These are phyloP conservation scores for Botrytis medusae DNA, from an alignment of 2,329 filamentous ascomycete species.

Conservation along the genomic window DNA sequence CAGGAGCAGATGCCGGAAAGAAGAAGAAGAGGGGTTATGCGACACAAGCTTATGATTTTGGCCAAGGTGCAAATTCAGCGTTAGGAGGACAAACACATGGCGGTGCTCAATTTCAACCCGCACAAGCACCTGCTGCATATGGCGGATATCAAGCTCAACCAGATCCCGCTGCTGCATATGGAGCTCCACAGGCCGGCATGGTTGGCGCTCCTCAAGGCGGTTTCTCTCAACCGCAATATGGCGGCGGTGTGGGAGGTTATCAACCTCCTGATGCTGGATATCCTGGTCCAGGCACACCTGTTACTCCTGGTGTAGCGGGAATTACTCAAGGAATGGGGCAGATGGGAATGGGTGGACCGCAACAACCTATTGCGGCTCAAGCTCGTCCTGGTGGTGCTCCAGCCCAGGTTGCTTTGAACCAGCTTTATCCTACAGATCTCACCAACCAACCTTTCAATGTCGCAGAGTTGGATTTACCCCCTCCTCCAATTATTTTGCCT, in stretches of 20 bases:
- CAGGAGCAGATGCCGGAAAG: conserved; percentile 51
- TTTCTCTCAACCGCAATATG: conserved; percentile 38
- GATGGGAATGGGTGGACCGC: conserved; percentile 63
- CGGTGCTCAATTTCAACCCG: conserved; percentile 46
- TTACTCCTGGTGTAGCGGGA: conserved; percentile 55
- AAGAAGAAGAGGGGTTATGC: conserved; percentile 97
- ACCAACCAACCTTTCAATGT: conserved; percentile 93
- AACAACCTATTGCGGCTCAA: conserved; percentile 43
- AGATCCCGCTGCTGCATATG: conserved; percentile 36
- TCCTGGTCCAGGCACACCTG: conserved; percentile 49
- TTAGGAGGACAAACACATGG: conserved; percentile 65
- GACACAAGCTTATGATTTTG: conserved; percentile 91
- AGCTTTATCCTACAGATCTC: conserved; percentile 88
- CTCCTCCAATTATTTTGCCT: conserved; percentile 86
- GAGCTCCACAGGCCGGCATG: conserved; percentile 35
- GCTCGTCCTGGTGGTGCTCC: conserved; percentile 49
- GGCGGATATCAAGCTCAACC: conserved; percentile 38
- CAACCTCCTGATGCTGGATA: conserved; percentile 69
- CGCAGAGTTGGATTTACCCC: conserved; percentile 84
- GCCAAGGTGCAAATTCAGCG: conserved; percentile 77
- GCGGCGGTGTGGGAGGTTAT: conserved; percentile 49
- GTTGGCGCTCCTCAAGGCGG: conserved; percentile 42
- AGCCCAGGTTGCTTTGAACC: conserved; percentile 66
- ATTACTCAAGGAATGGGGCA: conserved; percentile 82
- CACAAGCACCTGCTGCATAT: conserved; percentile 42